Conservation (phyloP, 352 stramenopile species). For the Phytopythium montanum region DNA sequence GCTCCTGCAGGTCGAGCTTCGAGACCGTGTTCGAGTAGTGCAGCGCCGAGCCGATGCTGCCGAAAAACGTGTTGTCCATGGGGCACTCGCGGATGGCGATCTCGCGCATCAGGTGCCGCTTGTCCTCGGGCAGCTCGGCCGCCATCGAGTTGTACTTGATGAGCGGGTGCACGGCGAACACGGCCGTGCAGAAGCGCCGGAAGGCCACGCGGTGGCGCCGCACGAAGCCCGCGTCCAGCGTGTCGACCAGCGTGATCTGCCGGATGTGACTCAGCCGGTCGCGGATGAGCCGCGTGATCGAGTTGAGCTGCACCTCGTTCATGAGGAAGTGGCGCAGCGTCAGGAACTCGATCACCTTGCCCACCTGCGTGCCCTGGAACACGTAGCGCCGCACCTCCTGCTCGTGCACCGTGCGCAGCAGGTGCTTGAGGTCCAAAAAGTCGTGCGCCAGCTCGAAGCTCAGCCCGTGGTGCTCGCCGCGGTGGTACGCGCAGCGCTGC, state of each 20-base stretch:
- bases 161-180: constrained; percentile 39
- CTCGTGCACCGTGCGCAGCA: constrained; percentile 41
- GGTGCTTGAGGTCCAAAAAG: constrained; percentile 44
- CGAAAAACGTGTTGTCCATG: constrained; percentile 54
- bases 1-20: constrained; percentile 47
- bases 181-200: constrained; percentile 37
- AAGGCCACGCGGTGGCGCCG: constrained; percentile 38
- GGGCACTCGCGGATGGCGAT: constrained; percentile 38
- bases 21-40: constrained; percentile 51
- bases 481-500: constrained; percentile 42
- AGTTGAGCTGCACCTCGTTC: constrained; percentile 40
- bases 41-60: constrained; percentile 42
- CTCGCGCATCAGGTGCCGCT: constrained; percentile 35
- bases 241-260: constrained; percentile 42
- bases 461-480: constrained; percentile 42
- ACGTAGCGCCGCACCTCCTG: constrained; percentile 49
- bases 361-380: constrained; percentile 47
- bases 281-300: constrained; percentile 31
- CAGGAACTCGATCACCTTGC: constrained; percentile 58
- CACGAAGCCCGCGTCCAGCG: constrained; percentile 37
- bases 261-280: constrained; percentile 42
- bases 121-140: constrained; percentile 33
- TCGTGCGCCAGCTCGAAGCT: constrained; percentile 49
- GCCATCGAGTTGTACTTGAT: constrained; percentile 57
- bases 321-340: constrained; percentile 41